Percentiles rank a stretch among this genome's conserved stretches.
Conservation (phyloP, 2,329 filamentous ascomycete genomes). For the Thielaviopsis euricoi region DNA sequence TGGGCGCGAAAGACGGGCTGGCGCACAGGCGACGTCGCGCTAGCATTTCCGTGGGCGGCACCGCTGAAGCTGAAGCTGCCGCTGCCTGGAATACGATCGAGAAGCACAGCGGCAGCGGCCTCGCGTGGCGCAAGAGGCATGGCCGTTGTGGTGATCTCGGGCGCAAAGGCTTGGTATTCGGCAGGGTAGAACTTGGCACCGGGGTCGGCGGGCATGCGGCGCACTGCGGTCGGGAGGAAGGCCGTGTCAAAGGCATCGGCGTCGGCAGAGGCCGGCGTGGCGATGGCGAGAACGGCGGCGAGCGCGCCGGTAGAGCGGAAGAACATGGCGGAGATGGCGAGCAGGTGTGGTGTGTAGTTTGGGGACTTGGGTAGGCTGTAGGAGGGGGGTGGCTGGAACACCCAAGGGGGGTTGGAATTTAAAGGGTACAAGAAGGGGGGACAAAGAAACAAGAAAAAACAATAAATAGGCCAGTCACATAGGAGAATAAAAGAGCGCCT, state of each 20-base stretch:
- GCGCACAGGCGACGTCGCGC: conserved; percentile 17
- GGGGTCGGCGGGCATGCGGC: conserved; percentile 55
- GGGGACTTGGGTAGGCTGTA: background rate
- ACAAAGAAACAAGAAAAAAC: background rate
- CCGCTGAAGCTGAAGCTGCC: too few relatives aligned
- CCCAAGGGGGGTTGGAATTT: background rate
- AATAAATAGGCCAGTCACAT: too few relatives aligned
- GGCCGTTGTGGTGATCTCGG: conserved; percentile 11
- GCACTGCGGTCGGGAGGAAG: conserved; percentile 41
- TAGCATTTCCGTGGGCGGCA: conserved; percentile 37
- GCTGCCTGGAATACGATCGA: conserved; percentile 18
- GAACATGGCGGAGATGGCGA: conserved; percentile 20
- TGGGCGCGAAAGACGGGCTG: conserved; percentile 5
- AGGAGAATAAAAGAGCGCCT: too few relatives aligned
- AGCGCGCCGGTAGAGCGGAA: conserved; percentile 12
- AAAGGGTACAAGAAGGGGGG: background rate
- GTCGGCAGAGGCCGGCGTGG: background rate
- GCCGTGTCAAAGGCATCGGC: conserved; percentile 18
- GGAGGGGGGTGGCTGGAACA: background rate
- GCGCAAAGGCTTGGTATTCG: conserved; percentile 41
- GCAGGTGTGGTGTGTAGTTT: background rate
- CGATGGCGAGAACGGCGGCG: background rate
- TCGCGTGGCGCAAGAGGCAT: conserved; percentile 18
- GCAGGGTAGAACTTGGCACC: conserved; percentile 58
- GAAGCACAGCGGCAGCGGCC: conserved; percentile 18